Base-by-base conservation (phyloP, 768 basidiomycete species). In the Boletus patriciae region DNA sequence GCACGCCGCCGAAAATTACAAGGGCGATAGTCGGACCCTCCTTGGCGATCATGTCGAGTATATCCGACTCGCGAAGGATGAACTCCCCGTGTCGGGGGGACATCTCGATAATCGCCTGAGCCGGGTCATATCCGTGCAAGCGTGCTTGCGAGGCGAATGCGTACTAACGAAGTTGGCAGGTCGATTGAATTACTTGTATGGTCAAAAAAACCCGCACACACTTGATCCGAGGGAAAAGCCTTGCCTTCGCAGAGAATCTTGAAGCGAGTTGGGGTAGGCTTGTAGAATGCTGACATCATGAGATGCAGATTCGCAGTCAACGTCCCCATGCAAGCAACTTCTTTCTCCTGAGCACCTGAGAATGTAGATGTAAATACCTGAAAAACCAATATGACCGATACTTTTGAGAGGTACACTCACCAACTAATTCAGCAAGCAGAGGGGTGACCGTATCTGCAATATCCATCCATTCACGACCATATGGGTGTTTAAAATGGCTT, bases 201-300 rank as follows among this genome's bases (percentile, higher is more conserved):
- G 42, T 40, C 6, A n/a, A 51, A 63, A 52, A 50, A 58, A 25
- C 18, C 9, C 38, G 50, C 41, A 70, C 83, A 62, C 54, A 91
- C 96, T 79, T 93, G 90, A 80, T 99, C 97, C 71, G 92, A 95
- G 66, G 97, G 95, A 73, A 99, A 99, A 3, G 95, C 94, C 57
- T 83, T 87, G 41, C 86, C 85, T 77, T 99, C 97, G 75, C 92
- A 96, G 55, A 99, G 77, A 70, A 99, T 94, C 80, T 95, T 98
- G 79, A 83, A 94, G 50, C 94, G 85, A 61, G 80, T 79, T 52
- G 81, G 66, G 27, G 90, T 93, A 19, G 97, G 97, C 56, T 88
- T 86, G 76, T 98, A 98, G 76, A 99, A 98, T 25, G 86, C 85
- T 68, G 86, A 82, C 85, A 98, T 91, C 84, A 97, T 86, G 59